Evolutionary conservation across 495 filamentous ascomycete genomes (phyloP), one percentile per base, ranked within the genome.

Genomic region (Daldinia caldariorum): DNA sequence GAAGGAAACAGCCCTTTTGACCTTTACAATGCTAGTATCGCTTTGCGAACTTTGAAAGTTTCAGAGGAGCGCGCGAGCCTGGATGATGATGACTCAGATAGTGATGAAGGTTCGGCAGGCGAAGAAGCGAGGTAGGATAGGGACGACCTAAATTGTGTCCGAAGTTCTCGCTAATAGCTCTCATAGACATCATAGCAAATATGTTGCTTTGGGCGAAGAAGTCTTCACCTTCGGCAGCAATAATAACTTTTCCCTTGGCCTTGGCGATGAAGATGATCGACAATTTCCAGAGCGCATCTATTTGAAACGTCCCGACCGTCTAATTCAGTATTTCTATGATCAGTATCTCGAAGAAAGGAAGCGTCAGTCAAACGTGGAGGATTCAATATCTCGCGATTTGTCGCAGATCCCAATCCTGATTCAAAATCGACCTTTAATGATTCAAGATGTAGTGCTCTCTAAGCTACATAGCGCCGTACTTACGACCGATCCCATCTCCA

Each of bases 1-100:
- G 94, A 97, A 77, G 96, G 96, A 16, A 91, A 94, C 71, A 97
- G 93, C 62, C 94, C 95, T 0, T 96, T 97, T 66, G 94, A 98
- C 75, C 83, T 98, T 14, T 97, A 95, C 70, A 90, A 89, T 51
- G 86, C 90, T 22, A 94, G 93, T 12, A 93, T 97, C 58, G 88
- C 88, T 50, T 85, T 89, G 51, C 82, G 83, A 5, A 74, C 74
- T n/a, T 58, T 85, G 41, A 78, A 80, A 38, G 74, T 72, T 20
- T 66, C 62, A 8, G 67, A 71, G 20, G 73, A 77, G 12, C 58
- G 70, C 1, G 57, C 58, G 3, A 53, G 60, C 43, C 71, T 70
- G 26, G 73, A 75, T 35, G 80, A 83, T 10, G 77, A 80, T 61
- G 82, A 69, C 4, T 84, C 80, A 8, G 81, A 84, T 7, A 80